Conservation (phyloP, 1,284 basidiomycete species). For the Ganoderma multipileum region DNA sequence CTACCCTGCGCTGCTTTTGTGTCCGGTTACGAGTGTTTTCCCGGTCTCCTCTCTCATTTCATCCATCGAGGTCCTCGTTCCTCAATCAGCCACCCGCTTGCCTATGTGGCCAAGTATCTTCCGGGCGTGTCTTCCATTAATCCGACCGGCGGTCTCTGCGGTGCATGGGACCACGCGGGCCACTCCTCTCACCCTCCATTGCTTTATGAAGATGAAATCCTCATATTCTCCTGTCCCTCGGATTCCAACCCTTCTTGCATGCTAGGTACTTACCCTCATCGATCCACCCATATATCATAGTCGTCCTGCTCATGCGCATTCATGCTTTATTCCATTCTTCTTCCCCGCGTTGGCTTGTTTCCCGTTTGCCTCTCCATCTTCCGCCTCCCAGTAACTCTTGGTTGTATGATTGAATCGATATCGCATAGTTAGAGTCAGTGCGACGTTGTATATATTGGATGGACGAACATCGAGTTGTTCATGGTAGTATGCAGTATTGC, state of each 20-base stretch:
- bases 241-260: constrained; percentile 26
- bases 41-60: not conserved
- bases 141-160: constrained; percentile 33
- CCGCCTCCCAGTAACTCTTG: constrained; percentile 25
- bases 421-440: constrained; percentile 32
- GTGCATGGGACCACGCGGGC: constrained; percentile 36
- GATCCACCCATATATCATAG: constrained; percentile 29
- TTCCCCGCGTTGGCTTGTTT: constrained; percentile 11
- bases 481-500: constrained; percentile 14
- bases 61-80: constrained; percentile 10
- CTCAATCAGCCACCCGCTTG: constrained; percentile 14
- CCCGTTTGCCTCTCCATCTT: not conserved
- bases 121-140: constrained; percentile 25
- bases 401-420: constrained; percentile 33
- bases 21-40: constrained; percentile 10
- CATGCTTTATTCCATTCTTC: constrained; percentile 24
- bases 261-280: constrained; percentile 25
- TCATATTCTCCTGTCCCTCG: constrained; percentile 3
- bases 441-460: constrained; percentile 34
- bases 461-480: constrained; percentile 20
- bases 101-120: constrained; percentile 23
- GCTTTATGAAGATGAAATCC: constrained; percentile 19
- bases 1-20: constrained; percentile 22
- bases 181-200: constrained; percentile 8
- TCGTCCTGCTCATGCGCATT: constrained; percentile 30